These are phyloP conservation scores for Boechera stricta DNA, from an alignment of 345 rosid genomes.

Conservation along the genomic window DNA sequence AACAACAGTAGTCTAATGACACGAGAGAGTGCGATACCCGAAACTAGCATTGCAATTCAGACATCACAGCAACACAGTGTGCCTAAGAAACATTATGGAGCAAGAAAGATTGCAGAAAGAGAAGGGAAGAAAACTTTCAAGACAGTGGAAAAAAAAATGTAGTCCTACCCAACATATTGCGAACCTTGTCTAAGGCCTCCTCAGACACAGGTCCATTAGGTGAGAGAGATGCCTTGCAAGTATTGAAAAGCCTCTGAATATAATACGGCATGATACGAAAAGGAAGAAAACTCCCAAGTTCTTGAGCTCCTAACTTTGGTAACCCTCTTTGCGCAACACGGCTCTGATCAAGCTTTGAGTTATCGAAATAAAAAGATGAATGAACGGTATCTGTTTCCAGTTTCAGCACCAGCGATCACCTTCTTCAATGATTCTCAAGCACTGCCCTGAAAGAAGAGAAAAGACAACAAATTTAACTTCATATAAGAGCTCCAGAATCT, in stretches of 20 bases:
- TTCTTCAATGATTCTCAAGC: constrained; percentile 40
- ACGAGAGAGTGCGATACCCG: constrained; percentile 2
- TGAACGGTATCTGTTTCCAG: constrained; percentile 1
- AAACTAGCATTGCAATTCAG: constrained; percentile 14
- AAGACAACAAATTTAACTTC: constrained; percentile 8
- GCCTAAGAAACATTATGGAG: constrained; percentile 16
- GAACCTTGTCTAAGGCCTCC: constrained; percentile 80
- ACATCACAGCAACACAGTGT: not conserved
- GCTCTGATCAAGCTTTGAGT: constrained; percentile 12
- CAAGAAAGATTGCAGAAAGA: constrained; percentile 12
- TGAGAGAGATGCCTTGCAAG: constrained; percentile 79
- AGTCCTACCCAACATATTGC: constrained; percentile 71
- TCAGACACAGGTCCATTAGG: constrained; percentile 78
- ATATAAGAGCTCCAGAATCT: constrained; percentile 1
- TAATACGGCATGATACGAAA: constrained; percentile 68
- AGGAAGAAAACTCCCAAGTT: constrained; percentile 7
- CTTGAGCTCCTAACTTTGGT: constrained; percentile 14
- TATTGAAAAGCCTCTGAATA: constrained; percentile 79
- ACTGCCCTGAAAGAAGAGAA: constrained; percentile 37
- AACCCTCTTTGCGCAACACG: constrained; percentile 16
- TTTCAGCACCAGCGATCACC: constrained; percentile 33
- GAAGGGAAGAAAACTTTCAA: not conserved
- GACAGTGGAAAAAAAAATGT: constrained; percentile 12
- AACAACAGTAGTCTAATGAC: not conserved
- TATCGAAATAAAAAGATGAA: not conserved